Evolutionary conservation across 2,329 filamentous ascomycete species (phyloP).

Genomic region (Chaetomium olivaceum): DNA sequence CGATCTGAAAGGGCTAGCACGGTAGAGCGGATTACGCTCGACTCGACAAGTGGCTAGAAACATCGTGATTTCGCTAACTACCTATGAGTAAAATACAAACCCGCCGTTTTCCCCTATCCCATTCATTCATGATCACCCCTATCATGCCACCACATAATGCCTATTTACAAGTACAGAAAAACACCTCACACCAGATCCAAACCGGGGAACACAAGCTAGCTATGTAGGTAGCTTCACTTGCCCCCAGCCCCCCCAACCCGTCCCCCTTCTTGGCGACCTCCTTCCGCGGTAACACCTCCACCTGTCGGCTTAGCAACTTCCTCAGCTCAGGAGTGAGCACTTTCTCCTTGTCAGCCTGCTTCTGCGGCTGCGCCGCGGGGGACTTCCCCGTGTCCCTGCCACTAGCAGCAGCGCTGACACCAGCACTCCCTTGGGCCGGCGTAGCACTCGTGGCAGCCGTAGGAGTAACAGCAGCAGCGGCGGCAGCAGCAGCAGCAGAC

Average conservation of each 20-base stretch:
- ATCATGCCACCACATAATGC: background rate
- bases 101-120: background rate
- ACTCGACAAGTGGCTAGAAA: background rate
- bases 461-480: background rate
- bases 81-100: background rate
- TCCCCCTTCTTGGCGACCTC: constrained; percentile 33
- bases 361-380: constrained; percentile 15
- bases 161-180: background rate
- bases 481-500: background rate
- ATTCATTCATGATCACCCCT: background rate
- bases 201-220: background rate
- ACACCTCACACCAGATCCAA: background rate
- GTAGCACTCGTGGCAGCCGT: background rate
- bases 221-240: background rate
- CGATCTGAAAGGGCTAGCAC: background rate
- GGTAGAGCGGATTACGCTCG: background rate
- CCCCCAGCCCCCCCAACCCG: constrained; percentile 6
- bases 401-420: background rate
- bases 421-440: background rate
- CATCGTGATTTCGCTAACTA: background rate
- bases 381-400: constrained; percentile 19
- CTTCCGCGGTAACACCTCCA: constrained; percentile 45
- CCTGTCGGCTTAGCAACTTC: constrained; percentile 51
- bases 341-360: constrained; percentile 40
- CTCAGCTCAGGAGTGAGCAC: constrained; percentile 60